Conservation (phyloP, 352 stramenopile species). For the Thalassiosira sp. region DNA sequence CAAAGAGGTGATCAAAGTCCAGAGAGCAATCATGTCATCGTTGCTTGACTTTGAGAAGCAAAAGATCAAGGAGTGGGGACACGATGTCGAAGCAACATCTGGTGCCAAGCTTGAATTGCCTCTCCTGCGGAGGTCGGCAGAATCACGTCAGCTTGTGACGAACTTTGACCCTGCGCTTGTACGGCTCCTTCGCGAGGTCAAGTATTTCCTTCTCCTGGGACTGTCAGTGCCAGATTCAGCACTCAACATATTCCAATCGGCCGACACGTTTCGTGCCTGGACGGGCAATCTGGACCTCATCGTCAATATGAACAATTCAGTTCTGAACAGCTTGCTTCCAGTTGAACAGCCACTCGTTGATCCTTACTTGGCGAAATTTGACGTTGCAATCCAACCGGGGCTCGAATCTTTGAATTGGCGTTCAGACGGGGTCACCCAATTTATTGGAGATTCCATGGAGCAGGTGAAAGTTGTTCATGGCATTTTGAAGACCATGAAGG, state of each 20-base stretch:
- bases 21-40: constrained; percentile 93
- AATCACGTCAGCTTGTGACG: constrained; percentile 90
- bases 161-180: constrained; percentile 98
- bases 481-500: constrained; percentile 89
- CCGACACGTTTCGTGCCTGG: constrained; percentile 93
- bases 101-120: constrained; percentile 94
- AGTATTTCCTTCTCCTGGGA: constrained; percentile 94
- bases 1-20: constrained; percentile 98
- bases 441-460: constrained; percentile 94
- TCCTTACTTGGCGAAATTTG: constrained; percentile 95
- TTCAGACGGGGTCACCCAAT: constrained; percentile 89
- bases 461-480: constrained; percentile 89
- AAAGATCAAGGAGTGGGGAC: constrained; percentile 95
- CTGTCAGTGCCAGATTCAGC: constrained; percentile 94
- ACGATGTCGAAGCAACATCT: constrained; percentile 92
- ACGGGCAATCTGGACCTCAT: constrained; percentile 96
- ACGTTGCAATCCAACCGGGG: constrained; percentile 90
- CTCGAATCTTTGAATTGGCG: constrained; percentile 96
- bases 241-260: constrained; percentile 93
- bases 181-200: constrained; percentile 95
- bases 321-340: constrained; percentile 94
- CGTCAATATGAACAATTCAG: constrained; percentile 96
- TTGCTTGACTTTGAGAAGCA: constrained; percentile 96
- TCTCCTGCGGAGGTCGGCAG: constrained; percentile 88
- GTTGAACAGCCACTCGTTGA: constrained; percentile 95